Percentiles rank a stretch among this genome's conserved stretches.
Conservation (phyloP, 164 flowering plant genomes). For the Malania oleifera region DNA sequence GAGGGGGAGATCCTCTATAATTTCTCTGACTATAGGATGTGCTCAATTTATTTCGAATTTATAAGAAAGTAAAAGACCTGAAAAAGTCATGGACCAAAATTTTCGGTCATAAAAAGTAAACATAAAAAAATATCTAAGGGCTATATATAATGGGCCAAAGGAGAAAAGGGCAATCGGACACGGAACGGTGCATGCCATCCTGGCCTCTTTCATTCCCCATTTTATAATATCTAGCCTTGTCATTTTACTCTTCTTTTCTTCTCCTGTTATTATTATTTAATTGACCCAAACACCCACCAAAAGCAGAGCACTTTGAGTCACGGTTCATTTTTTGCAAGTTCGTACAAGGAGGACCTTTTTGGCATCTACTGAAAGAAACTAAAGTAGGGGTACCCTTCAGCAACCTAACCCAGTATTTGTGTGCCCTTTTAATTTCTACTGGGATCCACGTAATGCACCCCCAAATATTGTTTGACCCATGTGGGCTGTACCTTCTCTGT, state of each 20-base stretch:
- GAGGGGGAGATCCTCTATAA: no score
- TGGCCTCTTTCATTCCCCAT: neutral
- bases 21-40: no score
- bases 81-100: no score
- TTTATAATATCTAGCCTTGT: neutral
- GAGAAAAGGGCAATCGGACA: no score
- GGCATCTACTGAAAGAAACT: neutral
- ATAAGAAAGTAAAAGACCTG: no score
- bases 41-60: no score
- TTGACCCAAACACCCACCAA: neutral
- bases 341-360: neutral
- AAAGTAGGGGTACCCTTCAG: neutral
- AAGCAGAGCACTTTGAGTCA: neutral
- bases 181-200: conserved; percentile 14
- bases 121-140: no score
- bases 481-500: no score
- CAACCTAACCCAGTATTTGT: neutral
- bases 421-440: neutral
- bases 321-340: neutral
- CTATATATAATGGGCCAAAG: no score
- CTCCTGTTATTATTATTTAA: neutral
- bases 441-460: conserved; percentile 19
- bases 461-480: neutral
- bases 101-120: no score
- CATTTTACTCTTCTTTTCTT: neutral